Percentiles rank a stretch among this genome's conserved stretches.
phyloP scores from a whole-genome alignment of 345 rosid species.

The Salix koriyanagi region DNA sequence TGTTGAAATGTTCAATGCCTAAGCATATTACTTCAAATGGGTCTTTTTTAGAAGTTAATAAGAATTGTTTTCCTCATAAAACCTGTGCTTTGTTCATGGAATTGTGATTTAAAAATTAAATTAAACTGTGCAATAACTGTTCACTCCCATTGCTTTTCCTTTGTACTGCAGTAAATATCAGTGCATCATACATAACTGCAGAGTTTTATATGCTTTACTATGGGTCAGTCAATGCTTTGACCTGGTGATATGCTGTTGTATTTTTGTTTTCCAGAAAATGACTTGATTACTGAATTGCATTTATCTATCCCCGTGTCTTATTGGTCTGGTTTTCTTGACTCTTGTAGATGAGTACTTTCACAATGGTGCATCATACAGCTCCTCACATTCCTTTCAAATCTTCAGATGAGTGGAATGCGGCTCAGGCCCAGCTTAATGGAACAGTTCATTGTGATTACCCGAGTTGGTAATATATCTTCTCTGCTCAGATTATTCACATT shows the following conservation, averaged over 20 bases:
- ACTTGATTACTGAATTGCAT: background rate
- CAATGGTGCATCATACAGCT: conserved; percentile 97
- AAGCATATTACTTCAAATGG: background rate
- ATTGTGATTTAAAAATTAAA: background rate
- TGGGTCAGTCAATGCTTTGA: background rate
- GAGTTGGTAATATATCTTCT: conserved; percentile 44
- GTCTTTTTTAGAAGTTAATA: background rate
- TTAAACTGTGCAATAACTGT: background rate
- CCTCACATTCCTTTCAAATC: conserved; percentile 88
- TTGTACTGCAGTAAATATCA: background rate
- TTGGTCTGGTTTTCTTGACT: conserved; percentile 2
- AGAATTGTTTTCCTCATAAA: background rate
- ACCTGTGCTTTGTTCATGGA: background rate
- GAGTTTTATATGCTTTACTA: background rate
- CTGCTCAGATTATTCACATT: background rate
- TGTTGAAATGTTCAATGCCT: background rate
- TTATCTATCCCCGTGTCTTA: background rate
- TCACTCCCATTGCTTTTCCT: background rate
- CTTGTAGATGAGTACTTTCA: conserved; percentile 91
- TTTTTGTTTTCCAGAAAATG: background rate
- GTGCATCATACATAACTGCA: background rate
- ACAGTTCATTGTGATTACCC: conserved; percentile 95
- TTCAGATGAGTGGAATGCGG: conserved; percentile 75
- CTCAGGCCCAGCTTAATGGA: conserved; percentile 87
- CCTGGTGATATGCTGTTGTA: background rate